Percentiles rank a stretch among this genome's conserved stretches.
phyloP scores from a whole-genome alignment of 176 grass and related monocot genomes.

The Eragrostis nindensis region DNA sequence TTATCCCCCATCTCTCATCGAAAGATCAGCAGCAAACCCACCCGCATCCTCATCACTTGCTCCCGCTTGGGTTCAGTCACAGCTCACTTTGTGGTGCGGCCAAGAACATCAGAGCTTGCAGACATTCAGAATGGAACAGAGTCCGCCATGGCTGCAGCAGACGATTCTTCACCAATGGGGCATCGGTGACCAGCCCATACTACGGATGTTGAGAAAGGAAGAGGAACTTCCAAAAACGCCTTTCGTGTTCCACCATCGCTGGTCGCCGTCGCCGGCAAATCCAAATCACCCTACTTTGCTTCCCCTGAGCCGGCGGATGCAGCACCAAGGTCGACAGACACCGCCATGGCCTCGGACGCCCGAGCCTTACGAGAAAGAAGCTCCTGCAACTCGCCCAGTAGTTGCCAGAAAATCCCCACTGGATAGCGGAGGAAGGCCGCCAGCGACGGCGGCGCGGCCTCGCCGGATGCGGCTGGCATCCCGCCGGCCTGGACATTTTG shows the following conservation, averaged over 20 bases:
- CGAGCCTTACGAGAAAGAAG: not conserved
- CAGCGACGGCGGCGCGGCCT: not conserved
- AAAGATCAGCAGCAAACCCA: too few species aligned
- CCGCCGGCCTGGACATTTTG: rapidly evolving
- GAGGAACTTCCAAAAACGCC: not conserved
- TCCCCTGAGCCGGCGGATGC: not conserved
- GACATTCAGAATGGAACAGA: too few species aligned
- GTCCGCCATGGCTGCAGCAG: not conserved
- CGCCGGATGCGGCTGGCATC: not conserved
- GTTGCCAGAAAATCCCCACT: not conserved
- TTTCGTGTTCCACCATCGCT: not conserved
- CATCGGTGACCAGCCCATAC: not conserved
- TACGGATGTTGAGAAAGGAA: not conserved
- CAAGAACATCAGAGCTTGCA: too few species aligned
- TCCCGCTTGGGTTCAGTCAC: too few species aligned
- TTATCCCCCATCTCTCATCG: too few species aligned
- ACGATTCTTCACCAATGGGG: not conserved
- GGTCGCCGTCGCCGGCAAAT: not conserved
- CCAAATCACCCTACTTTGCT: not conserved
- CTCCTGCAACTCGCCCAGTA: not conserved
- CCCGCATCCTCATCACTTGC: too few species aligned
- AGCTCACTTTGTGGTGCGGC: too few species aligned
- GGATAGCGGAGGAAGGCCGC: too few species aligned
- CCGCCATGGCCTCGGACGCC: not conserved
- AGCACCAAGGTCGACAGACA: not conserved